Conservation (phyloP, 108 stramenopile genomes). For the Pelagomonas calceolata region DNA sequence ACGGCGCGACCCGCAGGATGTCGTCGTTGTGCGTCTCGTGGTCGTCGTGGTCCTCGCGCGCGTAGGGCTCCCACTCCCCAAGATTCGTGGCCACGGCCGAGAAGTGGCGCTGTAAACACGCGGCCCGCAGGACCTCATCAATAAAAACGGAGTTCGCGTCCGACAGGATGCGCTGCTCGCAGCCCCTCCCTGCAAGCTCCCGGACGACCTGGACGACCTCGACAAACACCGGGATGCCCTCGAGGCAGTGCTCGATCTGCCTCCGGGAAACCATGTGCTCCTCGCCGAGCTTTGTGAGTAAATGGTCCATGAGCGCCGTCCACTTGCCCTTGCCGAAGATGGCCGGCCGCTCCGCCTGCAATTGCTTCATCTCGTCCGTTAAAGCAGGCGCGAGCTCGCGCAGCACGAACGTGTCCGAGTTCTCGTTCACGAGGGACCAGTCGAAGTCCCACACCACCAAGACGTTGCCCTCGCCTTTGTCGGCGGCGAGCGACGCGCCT, state of each 20-base stretch:
- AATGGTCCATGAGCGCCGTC: slow-evolving; percentile 5
- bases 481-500: no score
- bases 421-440: slow-evolving; percentile 34
- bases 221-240: slow-evolving; percentile 2
- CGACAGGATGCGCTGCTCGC: slow-evolving; percentile 4
- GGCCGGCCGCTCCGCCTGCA: not conserved
- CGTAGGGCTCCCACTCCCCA: not conserved
- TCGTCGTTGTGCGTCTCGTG: not conserved
- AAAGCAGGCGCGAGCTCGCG: slow-evolving; percentile 29
- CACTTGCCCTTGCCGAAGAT: not conserved
- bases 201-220: slow-evolving; percentile 3
- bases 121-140: not conserved
- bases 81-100: slow-evolving; percentile 1
- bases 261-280: not conserved
- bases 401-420: slow-evolving; percentile 32
- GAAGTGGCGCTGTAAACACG: not conserved
- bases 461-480: not conserved
- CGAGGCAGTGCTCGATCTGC: not conserved
- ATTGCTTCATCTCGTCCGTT: slow-evolving; percentile 11
- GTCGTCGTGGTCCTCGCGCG: no score
- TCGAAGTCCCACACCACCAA: slow-evolving; percentile 34
- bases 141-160: slow-evolving; percentile 11
- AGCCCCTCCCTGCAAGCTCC: not conserved
- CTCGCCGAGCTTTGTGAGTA: not conserved
- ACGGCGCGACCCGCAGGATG: slow-evolving; percentile 1